Evolutionary conservation across 169 alveolate species (phyloP).

Genomic region (Hammondia hammondi): DNA sequence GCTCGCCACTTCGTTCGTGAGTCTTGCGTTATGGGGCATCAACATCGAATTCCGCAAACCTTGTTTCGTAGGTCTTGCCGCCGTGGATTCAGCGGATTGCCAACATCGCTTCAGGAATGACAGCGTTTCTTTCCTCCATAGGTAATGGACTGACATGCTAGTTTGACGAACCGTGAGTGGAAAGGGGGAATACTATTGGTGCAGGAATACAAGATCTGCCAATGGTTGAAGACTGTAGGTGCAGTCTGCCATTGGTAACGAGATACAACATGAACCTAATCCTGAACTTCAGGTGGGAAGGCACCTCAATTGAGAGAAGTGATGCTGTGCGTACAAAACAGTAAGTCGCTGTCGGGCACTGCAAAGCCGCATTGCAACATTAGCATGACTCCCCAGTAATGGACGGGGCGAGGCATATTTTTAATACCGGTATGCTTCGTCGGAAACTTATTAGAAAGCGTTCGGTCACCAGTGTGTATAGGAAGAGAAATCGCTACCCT

Average conservation of each 20-base stretch:
- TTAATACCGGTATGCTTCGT: constrained; percentile 28
- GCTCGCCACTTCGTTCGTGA: not conserved
- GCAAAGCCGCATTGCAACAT: not conserved
- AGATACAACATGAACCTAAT: too few species aligned
- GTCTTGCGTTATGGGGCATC: not conserved
- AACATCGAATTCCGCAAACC: not conserved
- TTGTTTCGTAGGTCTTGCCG: constrained; percentile 26
- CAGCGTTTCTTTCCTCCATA: not conserved
- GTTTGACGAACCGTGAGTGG: not conserved
- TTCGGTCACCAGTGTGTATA: not conserved
- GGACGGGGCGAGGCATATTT: constrained; percentile 42
- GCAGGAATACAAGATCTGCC: not conserved
- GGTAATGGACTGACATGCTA: not conserved
- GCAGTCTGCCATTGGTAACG: too few species aligned
- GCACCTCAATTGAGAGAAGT: constrained; percentile 1
- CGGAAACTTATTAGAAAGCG: not conserved
- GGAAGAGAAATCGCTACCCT: constrained; percentile 46
- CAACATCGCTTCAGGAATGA: constrained; percentile 49
- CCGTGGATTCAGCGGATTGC: constrained; percentile 43
- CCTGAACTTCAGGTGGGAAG: not conserved
- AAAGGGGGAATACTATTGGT: not conserved
- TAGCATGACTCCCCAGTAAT: not conserved
- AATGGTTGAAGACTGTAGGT: not conserved
- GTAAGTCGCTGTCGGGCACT: not conserved
- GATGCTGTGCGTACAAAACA: constrained; percentile 27